Conservation (phyloP, 352 stramenopile species). For the Peronospora belbahrii region DNA sequence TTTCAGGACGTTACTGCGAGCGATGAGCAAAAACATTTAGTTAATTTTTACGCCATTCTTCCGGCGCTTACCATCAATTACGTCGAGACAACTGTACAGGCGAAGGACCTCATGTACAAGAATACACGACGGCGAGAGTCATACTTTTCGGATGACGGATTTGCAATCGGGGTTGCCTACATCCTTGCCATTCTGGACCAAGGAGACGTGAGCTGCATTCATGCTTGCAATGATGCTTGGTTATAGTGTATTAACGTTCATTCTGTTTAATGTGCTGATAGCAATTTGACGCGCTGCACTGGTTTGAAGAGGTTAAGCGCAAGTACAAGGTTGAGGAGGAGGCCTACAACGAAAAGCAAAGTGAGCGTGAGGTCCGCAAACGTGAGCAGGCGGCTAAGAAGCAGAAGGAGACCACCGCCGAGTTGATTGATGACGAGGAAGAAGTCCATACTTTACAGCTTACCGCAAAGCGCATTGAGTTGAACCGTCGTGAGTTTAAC, state of each 20-base stretch:
- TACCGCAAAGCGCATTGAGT: constrained; percentile 80
- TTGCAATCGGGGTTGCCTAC: constrained; percentile 91
- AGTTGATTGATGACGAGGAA: constrained; percentile 83
- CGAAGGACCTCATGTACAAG: constrained; percentile 94
- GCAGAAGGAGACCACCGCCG: constrained; percentile 76
- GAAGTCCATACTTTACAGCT: constrained; percentile 84
- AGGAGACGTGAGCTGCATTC: constrained; percentile 43
- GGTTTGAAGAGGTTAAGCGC: constrained; percentile 83
- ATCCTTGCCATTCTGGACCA: constrained; percentile 88
- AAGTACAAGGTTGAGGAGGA: constrained; percentile 85
- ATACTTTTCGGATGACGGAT: constrained; percentile 95
- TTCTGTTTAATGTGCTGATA: constrained; percentile 17
- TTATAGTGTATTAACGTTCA: background rate
- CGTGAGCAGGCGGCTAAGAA: constrained; percentile 65
- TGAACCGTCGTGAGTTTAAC: constrained; percentile 84
- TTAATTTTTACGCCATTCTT: constrained; percentile 90
- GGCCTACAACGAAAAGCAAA: constrained; percentile 78
- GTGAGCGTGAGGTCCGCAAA: constrained; percentile 69
- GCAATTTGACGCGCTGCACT: constrained; percentile 86
- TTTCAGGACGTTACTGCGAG: constrained; percentile 85
- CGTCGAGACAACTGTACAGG: constrained; percentile 82
- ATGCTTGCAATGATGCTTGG: background rate
- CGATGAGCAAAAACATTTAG: constrained; percentile 85
- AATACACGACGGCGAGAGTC: constrained; percentile 88
- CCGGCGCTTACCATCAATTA: constrained; percentile 87